These are phyloP conservation scores for Posidonia oceanica DNA, from an alignment of 116 monocot genomes.

Conservation along the genomic window DNA sequence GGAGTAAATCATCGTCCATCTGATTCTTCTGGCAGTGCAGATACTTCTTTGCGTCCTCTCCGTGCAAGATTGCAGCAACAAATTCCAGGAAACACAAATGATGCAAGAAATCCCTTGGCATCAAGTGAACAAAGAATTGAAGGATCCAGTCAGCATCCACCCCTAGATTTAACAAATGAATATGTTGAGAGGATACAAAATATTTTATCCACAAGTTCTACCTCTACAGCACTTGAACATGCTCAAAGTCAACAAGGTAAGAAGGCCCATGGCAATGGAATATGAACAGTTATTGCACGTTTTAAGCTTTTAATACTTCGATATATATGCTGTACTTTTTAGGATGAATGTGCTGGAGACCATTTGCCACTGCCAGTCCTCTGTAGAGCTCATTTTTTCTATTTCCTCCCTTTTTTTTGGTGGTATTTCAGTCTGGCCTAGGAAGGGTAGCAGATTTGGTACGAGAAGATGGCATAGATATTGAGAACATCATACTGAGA, in stretches of 20 bases:
- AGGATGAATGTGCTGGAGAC: too few species aligned
- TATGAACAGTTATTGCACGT: too few species aligned
- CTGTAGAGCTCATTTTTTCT: too few species aligned
- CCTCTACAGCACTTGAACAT: neutral
- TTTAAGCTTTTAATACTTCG: too few species aligned
- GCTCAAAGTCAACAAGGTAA: neutral
- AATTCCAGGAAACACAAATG: slow-evolving; percentile 11
- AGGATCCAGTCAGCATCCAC: slow-evolving; percentile 8
- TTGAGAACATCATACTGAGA: too few species aligned
- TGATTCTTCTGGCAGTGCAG: slow-evolving; percentile 30
- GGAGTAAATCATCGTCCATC: slow-evolving; percentile 30
- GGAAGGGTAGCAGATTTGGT: too few species aligned
- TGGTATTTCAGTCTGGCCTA: too few species aligned
- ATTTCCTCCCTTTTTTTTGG: too few species aligned
- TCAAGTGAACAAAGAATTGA: slow-evolving; percentile 15
- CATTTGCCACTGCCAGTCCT: too few species aligned
- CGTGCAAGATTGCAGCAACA: slow-evolving; percentile 38
- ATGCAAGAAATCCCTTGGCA: slow-evolving; percentile 7
- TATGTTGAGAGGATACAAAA: neutral
- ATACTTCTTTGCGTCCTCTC: slow-evolving; percentile 49
- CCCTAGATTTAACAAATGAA: neutral
- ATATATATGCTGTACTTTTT: too few species aligned
- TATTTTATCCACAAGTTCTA: slow-evolving; percentile 4
- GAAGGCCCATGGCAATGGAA: neutral
- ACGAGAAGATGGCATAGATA: too few species aligned